Evolutionary conservation across 305 asterid genomes (phyloP), one percentile per base, ranked within the genome.

Genomic region (Striga hermonthica): DNA sequence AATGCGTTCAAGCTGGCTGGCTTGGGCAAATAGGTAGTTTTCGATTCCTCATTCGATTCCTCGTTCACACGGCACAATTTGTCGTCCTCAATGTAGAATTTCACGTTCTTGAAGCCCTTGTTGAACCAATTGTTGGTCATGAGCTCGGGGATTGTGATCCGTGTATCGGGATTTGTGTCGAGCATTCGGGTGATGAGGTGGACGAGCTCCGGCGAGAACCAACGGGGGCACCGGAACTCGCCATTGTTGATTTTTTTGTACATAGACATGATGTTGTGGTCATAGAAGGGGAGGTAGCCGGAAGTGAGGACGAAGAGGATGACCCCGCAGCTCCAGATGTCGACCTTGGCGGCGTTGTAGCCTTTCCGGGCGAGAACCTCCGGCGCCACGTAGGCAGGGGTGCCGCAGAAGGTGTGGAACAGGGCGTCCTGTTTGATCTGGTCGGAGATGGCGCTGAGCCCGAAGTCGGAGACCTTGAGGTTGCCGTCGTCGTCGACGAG

Each of bases 301-400:
- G 95, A 95, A 92, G 88, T 87, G 60, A 90, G 71, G 69, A 90
- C 97, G 68, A 87, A 87, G 16, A 90, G 75, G 36, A 90, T 85
- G 58, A 90, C 95, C 31, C 97, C 96, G 65, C 97, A 90, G 59
- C 95, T 86, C 96, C 97, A 90, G 9, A 90, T 81, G 73, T 90
- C 97, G 22, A 90, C 95, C 73, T 90, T 90, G 6, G 90, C 96
- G 16, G 87, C 97, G 55, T 84, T 88, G 59, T 90, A 90, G 4
- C 96, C 97, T 77, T 81, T 90, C 66, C 95, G 80, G 2, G 80
- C 87, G 73, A 90, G 73, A 54, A 90, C 95, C 85, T 90, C 97
- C 15, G 97, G 95, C 47, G 97, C 95, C 11, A 90, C 97, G 58
- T 90, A 90, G 4, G 97, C 97, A 12, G 97, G 97, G 8, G 97